A percentile compares a stretch with the other conserved stretches of the same genome.
Evolutionary conservation across 371 early-diverging fungal species (phyloP).

Genomic region (Circinella minor): DNA sequence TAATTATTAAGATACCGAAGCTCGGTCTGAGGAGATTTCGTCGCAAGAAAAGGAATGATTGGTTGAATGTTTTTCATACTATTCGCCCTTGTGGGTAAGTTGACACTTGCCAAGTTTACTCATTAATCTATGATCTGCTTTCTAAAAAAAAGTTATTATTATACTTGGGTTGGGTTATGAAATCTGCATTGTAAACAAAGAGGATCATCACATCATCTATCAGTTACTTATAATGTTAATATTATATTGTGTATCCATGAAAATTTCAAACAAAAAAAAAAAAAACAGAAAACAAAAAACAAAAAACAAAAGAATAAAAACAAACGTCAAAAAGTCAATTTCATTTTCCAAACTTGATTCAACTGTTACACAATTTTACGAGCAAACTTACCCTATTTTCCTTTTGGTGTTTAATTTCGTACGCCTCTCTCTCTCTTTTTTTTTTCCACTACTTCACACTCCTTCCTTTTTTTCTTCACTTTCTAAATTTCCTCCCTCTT

Average conservation of each 20-base stretch:
- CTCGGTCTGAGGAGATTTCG: not conserved
- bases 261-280: no score
- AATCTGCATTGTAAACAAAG: no score
- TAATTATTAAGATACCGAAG: not conserved
- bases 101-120: no score
- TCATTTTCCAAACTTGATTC: no score
- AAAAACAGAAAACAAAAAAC: no score
- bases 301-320: not conserved
- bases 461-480: not conserved
- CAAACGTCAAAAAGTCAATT: not conserved
- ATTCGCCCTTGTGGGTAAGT: not conserved
- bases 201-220: no score
- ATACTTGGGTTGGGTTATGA: not conserved
- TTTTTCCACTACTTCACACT: not conserved
- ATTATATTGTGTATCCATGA: no score
- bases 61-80: not conserved
- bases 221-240: no score
- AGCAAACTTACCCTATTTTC: not conserved
- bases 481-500: no score
- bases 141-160: not conserved
- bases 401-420: conserved; percentile 2
- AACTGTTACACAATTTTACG: conserved; percentile 1
- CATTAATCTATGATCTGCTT: no score
- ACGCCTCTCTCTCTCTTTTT: not conserved
- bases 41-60: not conserved